Evolutionary conservation across 768 basidiomycete genomes (phyloP), one percentile per base, ranked within the genome.

Genomic region (Lenzites betulinus): DNA sequence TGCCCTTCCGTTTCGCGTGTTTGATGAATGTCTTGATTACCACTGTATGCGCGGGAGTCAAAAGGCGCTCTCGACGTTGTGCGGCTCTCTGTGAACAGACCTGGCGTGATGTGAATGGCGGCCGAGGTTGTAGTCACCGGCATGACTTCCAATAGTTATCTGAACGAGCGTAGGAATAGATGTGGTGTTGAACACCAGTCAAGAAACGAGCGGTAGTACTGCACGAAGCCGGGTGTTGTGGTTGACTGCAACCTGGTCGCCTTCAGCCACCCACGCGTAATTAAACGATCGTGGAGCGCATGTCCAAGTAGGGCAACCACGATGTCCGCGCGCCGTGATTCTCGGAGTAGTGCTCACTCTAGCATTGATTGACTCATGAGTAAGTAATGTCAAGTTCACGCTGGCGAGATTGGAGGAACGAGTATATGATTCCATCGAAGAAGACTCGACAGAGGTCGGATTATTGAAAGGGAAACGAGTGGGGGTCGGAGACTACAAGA

Each of bases 101-200:
- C 79, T 53, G 83, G 83, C 2, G 82, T 75, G 49, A 85, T 85
- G 67, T 83, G 79, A 1, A 78, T 65, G 0, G 83, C 83, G 7
- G 83, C 82, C n/a, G 83, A 79, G 5, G 76, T 62, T 3, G 83
- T 86, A 23, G 77, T 78, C 26, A 85, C 81, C 23, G 82, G 77
- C 83, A 86, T 83, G 42, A 18, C 9, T 48, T n/a, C n/a, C n/a
- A n/a, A n/a, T n/a, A n/a, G n/a, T n/a, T n/a, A n/a, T n/a, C n/a
- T n/a, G n/a, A n/a, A n/a, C n/a, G n/a, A 52, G 51, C 11, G 18
- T 59, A 59, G 33, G 8, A 12, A 28, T 46, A 43, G 41, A 7
- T 49, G 33, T 30, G 23, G 23, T 38, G 30, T 18, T 11, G 38
- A 36, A 39, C 26, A 7, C 13, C 13, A 25, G 6, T 4, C 13